phyloP scores from a whole-genome alignment of 2,329 filamentous ascomycete species.

The Endoconidiophora laricicola region DNA sequence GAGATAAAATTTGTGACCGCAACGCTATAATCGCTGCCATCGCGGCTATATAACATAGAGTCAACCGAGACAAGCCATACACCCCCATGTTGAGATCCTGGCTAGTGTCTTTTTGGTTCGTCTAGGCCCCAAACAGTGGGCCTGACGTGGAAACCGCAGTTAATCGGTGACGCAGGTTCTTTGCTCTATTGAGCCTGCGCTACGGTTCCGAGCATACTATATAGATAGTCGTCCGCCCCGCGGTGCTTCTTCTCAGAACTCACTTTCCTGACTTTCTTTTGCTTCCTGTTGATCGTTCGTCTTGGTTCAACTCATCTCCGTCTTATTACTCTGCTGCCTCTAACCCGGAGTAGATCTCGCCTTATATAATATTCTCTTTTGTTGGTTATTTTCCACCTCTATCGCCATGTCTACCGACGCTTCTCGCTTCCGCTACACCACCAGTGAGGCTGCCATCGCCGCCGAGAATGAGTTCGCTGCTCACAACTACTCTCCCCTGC shows the following conservation, averaged over 20 bases:
- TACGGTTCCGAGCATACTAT: neutral
- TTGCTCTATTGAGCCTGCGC: no score
- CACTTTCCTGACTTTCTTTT: neutral
- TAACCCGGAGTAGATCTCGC: neutral
- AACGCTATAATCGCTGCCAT: no score
- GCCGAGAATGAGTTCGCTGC: slow-evolving; percentile 74
- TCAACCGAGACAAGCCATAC: no score
- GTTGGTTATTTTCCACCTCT: slow-evolving; percentile 3
- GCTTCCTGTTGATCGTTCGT: neutral
- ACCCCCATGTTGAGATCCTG: no score
- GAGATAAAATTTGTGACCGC: no score
- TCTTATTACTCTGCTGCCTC: neutral
- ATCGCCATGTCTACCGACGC: slow-evolving; percentile 43
- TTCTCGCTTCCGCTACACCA: slow-evolving; percentile 51
- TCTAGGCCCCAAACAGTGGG: no score
- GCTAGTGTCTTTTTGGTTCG: no score
- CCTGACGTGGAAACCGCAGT: no score
- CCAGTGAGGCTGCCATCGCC: slow-evolving; percentile 63
- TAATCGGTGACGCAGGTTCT: no score
- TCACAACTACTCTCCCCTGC: slow-evolving; percentile 97
- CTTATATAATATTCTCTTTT: neutral
- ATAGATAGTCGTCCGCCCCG: neutral
- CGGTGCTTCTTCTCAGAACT: neutral
- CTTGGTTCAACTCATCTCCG: neutral
- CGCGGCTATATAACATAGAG: no score